These are phyloP conservation scores for Agaricus sinodeliciosus DNA, from an alignment of 768 basidiomycete genomes.

Conservation along the genomic window DNA sequence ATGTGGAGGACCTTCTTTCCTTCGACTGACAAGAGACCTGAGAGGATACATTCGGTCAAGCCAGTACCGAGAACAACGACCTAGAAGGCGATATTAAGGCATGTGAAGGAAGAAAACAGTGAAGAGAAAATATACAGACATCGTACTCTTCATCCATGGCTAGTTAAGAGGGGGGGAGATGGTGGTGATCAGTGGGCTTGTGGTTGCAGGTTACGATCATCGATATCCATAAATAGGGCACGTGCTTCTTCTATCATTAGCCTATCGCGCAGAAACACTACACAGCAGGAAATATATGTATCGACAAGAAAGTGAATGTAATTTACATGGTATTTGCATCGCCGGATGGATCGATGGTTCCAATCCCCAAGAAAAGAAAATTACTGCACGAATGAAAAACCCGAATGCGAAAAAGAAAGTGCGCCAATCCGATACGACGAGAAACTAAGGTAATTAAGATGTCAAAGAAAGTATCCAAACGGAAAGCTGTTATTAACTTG, in stretches of 20 bases:
- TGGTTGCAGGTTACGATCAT: slow-evolving; percentile 10
- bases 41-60: slow-evolving; percentile 96
- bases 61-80: slow-evolving; percentile 94
- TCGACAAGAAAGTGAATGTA: slow-evolving; percentile 8
- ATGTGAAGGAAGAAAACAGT: slow-evolving; percentile 11
- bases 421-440: slow-evolving; percentile 10
- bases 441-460: neutral
- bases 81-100: slow-evolving; percentile 28
- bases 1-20: slow-evolving; percentile 99
- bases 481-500: neutral
- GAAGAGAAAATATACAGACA: slow-evolving; percentile 36
- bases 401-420: neutral
- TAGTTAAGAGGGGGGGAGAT: slow-evolving; percentile 8
- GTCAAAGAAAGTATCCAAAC: neutral
- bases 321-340: slow-evolving; percentile 1
- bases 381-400: neutral
- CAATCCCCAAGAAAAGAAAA: slow-evolving; percentile 9
- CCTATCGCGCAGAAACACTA: neutral
- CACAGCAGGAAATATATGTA: slow-evolving; percentile 1
- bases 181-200: slow-evolving; percentile 17
- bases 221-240: slow-evolving; percentile 11
- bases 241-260: slow-evolving; percentile 9
- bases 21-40: slow-evolving; percentile 96
- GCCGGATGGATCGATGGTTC: neutral
- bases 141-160: slow-evolving; percentile 99